Percentiles rank a stretch among this genome's conserved stretches.
These are phyloP conservation scores for Tolypocladium amazonense DNA, from an alignment of 2,329 filamentous ascomycete species.

Conservation along the genomic window DNA sequence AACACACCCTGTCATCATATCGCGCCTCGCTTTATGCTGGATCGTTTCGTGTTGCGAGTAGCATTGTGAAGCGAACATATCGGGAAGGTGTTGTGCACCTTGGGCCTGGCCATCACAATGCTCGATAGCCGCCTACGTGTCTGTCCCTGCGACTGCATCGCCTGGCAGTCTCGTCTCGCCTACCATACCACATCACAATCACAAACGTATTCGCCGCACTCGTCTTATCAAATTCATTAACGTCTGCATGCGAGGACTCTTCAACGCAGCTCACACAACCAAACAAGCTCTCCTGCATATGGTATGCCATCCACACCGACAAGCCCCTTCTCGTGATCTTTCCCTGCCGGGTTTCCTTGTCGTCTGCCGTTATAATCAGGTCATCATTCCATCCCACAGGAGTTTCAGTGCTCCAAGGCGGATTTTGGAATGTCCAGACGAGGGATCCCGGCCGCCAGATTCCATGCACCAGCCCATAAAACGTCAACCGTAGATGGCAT, in stretches of 20 bases:
- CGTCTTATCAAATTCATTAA: background rate
- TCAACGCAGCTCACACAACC: background rate
- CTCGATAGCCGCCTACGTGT: background rate
- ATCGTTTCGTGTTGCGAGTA: background rate
- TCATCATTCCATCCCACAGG: background rate
- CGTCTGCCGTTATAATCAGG: background rate
- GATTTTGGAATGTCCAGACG: background rate
- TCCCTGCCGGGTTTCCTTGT: too few species aligned
- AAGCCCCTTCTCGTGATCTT: background rate
- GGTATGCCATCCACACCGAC: conserved; percentile 4
- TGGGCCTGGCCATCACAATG: background rate
- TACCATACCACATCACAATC: background rate
- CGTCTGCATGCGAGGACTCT: background rate
- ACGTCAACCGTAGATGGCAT: conserved; percentile 11
- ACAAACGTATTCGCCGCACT: too few species aligned
- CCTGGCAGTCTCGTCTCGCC: background rate
- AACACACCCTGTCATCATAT: background rate
- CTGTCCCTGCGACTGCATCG: background rate
- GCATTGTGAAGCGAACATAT: background rate
- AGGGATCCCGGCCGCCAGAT: background rate
- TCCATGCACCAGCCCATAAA: background rate
- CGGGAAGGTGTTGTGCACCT: background rate
- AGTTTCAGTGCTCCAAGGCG: background rate
- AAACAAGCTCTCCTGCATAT: background rate
- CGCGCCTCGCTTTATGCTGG: background rate